phyloP scores from a whole-genome alignment of 208 protist genomes.

The Crithidia brevicula region DNA sequence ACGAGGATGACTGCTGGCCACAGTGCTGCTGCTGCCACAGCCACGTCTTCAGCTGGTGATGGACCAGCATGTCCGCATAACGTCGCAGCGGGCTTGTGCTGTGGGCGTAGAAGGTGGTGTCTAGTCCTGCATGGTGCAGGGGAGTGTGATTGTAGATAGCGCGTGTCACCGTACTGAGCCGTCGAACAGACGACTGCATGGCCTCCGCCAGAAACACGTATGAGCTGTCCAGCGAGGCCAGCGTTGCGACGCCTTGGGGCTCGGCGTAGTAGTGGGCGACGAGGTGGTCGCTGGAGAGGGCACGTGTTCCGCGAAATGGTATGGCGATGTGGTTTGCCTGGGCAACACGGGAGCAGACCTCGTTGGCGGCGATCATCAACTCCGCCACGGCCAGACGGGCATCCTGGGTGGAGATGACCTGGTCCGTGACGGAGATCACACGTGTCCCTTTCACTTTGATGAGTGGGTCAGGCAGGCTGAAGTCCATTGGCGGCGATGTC shows the following conservation, averaged over 20 bases:
- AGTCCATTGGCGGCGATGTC: slow-evolving; percentile 33
- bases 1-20: neutral
- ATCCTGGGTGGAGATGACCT: slow-evolving; percentile 80
- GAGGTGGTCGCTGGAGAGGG: slow-evolving; percentile 78
- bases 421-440: slow-evolving; percentile 74
- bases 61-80: slow-evolving; percentile 91
- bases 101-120: slow-evolving; percentile 86
- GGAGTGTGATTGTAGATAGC: slow-evolving; percentile 83
- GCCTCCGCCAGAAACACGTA: slow-evolving; percentile 75
- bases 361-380: slow-evolving; percentile 93
- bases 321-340: slow-evolving; percentile 75
- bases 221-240: slow-evolving; percentile 56
- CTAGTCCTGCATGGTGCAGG: slow-evolving; percentile 76
- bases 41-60: slow-evolving; percentile 90
- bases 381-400: slow-evolving; percentile 84
- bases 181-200: slow-evolving; percentile 66
- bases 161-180: slow-evolving; percentile 79
- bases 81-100: slow-evolving; percentile 87
- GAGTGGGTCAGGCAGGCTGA: slow-evolving; percentile 75
- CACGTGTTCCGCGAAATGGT: slow-evolving; percentile 82
- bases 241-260: slow-evolving; percentile 61
- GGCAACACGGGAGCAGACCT: slow-evolving; percentile 89
- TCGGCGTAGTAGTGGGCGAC: slow-evolving; percentile 59
- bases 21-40: slow-evolving; percentile 44
- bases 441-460: slow-evolving; percentile 63